Evolutionary conservation across 495 filamentous ascomycete genomes (phyloP).

Genomic region (Penicillium salamii): DNA sequence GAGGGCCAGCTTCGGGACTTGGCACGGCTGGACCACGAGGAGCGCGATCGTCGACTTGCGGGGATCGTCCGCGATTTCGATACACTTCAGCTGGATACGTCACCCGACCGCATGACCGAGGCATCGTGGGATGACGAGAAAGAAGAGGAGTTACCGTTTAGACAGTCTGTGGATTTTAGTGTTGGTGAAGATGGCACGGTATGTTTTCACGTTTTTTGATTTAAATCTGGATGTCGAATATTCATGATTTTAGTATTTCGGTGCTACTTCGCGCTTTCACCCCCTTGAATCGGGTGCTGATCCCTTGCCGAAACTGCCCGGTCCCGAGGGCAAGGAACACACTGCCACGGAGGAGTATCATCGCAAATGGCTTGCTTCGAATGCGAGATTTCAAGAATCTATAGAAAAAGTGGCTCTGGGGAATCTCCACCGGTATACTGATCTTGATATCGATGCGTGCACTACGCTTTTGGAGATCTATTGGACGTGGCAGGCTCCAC

Average conservation of each 20-base stretch:
- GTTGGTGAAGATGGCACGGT: slow-evolving; percentile 8
- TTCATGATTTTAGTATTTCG: slow-evolving; percentile 3
- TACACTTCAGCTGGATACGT: background rate
- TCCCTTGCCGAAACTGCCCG: background rate
- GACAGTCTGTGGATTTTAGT: slow-evolving; percentile 1
- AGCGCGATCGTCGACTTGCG: slow-evolving; percentile 4
- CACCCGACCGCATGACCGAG: background rate
- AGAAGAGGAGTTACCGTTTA: background rate
- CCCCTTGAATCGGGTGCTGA: slow-evolving; percentile 1
- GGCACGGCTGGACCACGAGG: slow-evolving; percentile 3
- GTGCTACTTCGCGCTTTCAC: slow-evolving; percentile 13
- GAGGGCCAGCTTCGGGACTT: slow-evolving; percentile 7
- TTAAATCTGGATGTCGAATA: no score
- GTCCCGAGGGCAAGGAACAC: background rate
- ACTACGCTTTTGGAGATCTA: slow-evolving; percentile 4
- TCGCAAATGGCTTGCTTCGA: slow-evolving; percentile 9
- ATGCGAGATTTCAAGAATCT: slow-evolving; percentile 8
- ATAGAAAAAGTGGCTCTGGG: slow-evolving; percentile 3
- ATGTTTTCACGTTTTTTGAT: no score
- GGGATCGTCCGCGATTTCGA: slow-evolving; percentile 7
- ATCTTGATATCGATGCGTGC: slow-evolving; percentile 2
- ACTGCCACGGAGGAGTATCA: slow-evolving; percentile 6
- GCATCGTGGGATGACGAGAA: background rate
- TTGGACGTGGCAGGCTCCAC: slow-evolving; percentile 13
- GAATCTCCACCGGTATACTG: slow-evolving; percentile 4